Conservation (phyloP, 352 stramenopile species). For the Phytophthora podocarpi region DNA sequence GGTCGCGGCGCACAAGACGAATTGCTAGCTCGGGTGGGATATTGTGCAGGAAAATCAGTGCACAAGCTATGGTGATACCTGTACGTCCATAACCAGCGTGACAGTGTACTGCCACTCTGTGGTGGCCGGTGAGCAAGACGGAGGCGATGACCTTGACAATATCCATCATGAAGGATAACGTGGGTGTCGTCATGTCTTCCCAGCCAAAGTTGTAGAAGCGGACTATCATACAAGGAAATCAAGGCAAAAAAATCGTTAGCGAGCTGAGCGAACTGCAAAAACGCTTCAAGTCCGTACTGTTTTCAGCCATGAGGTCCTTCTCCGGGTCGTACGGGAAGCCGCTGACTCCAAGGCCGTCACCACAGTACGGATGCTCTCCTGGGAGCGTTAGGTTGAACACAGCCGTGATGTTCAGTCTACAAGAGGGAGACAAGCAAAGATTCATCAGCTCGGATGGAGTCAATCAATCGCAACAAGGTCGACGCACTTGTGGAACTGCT, state of each 20-base stretch:
- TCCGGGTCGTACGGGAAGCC: constrained; percentile 92
- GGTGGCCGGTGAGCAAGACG: constrained; percentile 66
- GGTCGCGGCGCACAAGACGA: constrained; percentile 72
- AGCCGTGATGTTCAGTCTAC: constrained; percentile 77
- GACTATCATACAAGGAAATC: constrained; percentile 60
- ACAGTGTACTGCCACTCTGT: constrained; percentile 87
- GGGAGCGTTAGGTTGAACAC: constrained; percentile 92
- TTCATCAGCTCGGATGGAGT: background rate
- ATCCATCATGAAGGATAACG: constrained; percentile 85
- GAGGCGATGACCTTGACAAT: constrained; percentile 88
- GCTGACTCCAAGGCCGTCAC: constrained; percentile 72
- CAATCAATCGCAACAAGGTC: background rate
- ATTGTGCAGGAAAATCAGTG: constrained; percentile 85
- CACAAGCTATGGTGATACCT: constrained; percentile 87
- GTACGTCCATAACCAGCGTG: constrained; percentile 90
- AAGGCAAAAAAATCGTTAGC: background rate
- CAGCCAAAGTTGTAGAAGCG: constrained; percentile 92
- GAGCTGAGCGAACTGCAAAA: background rate
- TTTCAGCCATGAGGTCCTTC: constrained; percentile 84
- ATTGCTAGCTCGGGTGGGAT: constrained; percentile 71
- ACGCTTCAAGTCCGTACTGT: constrained; percentile 70
- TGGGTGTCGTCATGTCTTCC: constrained; percentile 93
- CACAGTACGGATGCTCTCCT: constrained; percentile 91
- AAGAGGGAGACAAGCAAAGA: background rate
- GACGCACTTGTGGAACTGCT: constrained; percentile 80